Conservation (phyloP, 2,329 filamentous ascomycete species). For the Hypoxylon sp. region DNA sequence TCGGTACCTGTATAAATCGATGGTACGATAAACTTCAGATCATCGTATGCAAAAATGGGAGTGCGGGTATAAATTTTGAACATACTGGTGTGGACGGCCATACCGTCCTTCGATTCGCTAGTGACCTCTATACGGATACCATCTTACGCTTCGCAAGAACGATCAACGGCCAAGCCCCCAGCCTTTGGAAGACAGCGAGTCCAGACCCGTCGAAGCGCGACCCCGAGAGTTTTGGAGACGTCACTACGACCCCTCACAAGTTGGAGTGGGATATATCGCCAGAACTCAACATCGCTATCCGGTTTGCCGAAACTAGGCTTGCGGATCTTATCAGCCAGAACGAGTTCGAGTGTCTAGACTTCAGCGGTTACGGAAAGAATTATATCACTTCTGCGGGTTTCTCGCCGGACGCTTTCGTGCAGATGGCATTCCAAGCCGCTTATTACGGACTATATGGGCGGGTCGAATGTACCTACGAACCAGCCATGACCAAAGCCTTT, state of each 20-base stretch:
- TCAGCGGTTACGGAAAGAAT: conserved; percentile 90
- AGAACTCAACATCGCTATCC: conserved; percentile 88
- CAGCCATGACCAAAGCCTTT: conserved; percentile 96
- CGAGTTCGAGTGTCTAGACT: conserved; percentile 93
- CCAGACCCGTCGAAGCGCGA: conserved; percentile 94
- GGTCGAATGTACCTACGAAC: conserved; percentile 95
- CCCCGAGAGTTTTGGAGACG: conserved; percentile 90
- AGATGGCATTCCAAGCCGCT: conserved; percentile 98
- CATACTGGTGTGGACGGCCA: conserved; percentile 98
- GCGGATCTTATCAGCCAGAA: conserved; percentile 97
- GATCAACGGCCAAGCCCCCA: conserved; percentile 94
- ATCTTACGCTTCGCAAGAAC: conserved; percentile 94
- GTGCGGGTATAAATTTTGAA: conserved; percentile 98
- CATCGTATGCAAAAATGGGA: conserved; percentile 98
- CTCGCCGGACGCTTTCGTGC: conserved; percentile 95
- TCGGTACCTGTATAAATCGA: conserved; percentile 96
- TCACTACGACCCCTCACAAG: conserved; percentile 93
- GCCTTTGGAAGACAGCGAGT: conserved; percentile 88
- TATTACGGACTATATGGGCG: conserved; percentile 97
- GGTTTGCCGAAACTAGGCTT: conserved; percentile 94
- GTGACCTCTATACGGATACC: conserved; percentile 96
- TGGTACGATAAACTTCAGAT: conserved; percentile 99
- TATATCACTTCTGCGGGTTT: conserved; percentile 98
- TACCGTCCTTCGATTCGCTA: conserved; percentile 95
- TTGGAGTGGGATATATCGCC: conserved; percentile 98